Percentiles rank a stretch among this genome's conserved stretches.
Conservation (phyloP, 192 early-diverging fungal species). For the Coemansia sp. region DNA sequence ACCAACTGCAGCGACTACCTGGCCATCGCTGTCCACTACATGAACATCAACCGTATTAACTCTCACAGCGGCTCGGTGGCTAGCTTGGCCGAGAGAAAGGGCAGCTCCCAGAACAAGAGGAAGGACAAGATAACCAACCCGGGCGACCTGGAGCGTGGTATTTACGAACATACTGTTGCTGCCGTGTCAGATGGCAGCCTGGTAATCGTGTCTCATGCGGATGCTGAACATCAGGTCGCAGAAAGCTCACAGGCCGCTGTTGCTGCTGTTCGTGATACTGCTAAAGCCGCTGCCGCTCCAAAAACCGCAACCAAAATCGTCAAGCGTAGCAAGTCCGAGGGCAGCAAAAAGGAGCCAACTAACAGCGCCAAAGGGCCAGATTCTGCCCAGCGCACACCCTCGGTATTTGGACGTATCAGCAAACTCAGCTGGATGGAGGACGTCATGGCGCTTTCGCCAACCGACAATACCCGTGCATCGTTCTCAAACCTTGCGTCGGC, state of each 20-base stretch:
- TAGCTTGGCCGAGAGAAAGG: neutral
- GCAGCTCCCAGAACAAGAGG: neutral
- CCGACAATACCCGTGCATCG: slow-evolving; percentile 33
- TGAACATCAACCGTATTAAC: neutral
- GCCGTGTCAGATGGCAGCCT: neutral
- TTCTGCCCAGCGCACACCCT: slow-evolving; percentile 9
- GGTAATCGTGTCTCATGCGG: slow-evolving; percentile 4
- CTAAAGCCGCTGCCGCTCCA: neutral
- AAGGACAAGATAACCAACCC: neutral
- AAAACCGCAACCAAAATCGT: neutral
- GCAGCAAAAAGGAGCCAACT: neutral
- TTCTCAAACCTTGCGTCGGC: slow-evolving; percentile 18
- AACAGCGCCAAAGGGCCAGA: neutral
- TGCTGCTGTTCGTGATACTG: neutral
- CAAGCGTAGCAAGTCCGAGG: neutral
- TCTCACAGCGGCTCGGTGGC: neutral
- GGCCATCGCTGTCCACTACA: slow-evolving; percentile 14
- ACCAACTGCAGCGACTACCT: slow-evolving; percentile 40
- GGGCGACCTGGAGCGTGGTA: neutral
- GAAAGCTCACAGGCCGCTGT: neutral
- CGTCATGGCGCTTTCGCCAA: slow-evolving; percentile 45
- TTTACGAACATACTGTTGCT: slow-evolving; percentile 2
- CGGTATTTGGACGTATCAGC: slow-evolving; percentile 40
- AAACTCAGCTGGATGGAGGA: slow-evolving; percentile 49
- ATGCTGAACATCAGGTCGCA: neutral